phyloP scores from a whole-genome alignment of 352 stramenopile genomes.

The Phytophthora boehmeriae region DNA sequence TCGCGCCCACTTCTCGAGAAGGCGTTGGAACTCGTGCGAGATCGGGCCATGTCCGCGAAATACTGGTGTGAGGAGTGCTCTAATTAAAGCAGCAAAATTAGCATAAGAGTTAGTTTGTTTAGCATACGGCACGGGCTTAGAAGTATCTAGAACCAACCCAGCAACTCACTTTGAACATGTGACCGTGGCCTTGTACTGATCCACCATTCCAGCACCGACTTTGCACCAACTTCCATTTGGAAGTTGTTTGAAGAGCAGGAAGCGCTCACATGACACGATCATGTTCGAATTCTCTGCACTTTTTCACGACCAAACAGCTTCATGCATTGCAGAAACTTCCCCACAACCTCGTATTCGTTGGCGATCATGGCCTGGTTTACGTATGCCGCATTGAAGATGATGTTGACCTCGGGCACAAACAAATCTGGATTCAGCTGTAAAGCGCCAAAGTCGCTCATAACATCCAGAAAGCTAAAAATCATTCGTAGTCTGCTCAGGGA shows the following conservation, averaged over 20 bases:
- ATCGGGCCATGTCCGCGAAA: conserved; percentile 64
- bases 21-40: conserved; percentile 57
- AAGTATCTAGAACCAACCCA: too few relatives aligned
- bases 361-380: conserved; percentile 76
- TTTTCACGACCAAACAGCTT: conserved; percentile 64
- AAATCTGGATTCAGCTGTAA: conserved; percentile 69
- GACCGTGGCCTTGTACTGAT: conserved; percentile 85
- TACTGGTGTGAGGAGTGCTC: conserved; percentile 54
- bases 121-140: too few relatives aligned
- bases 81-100: conserved; percentile 20
- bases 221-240: conserved; percentile 82
- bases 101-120: not conserved
- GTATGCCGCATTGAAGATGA: conserved; percentile 77
- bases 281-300: conserved; percentile 43
- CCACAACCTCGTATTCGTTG: conserved; percentile 77
- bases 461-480: conserved; percentile 77
- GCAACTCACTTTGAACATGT: conserved; percentile 79
- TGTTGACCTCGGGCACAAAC: conserved; percentile 72
- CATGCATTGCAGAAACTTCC: conserved; percentile 81
- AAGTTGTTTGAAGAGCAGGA: conserved; percentile 68
- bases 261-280: conserved; percentile 67
- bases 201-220: conserved; percentile 46
- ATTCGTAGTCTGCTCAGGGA: conserved; percentile 63
- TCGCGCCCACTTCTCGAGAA: conserved; percentile 75
- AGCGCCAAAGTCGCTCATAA: conserved; percentile 81